Evolutionary conservation across 116 monocot species (phyloP), one percentile per base, ranked within the genome.

Genomic region (Thalassia testudinum): DNA sequence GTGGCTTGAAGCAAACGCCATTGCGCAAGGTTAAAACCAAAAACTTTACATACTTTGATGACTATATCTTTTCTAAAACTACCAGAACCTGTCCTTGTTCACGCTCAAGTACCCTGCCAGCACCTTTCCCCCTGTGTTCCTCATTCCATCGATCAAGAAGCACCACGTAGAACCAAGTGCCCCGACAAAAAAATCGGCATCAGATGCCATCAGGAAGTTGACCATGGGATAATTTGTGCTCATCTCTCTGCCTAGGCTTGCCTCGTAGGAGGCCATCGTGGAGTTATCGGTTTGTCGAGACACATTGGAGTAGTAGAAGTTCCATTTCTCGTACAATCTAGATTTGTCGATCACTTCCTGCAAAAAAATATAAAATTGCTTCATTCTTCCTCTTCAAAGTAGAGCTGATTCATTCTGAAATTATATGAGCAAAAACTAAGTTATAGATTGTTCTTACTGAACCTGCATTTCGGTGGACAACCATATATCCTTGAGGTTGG

Each of bases 151-250:
- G 15, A 90, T 90, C 26, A 90, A 77, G 40, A 65, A 90, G 48
- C 90, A 90, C 90, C 90, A 90, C 5, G 84, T 90, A 14, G 84
- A 90, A 30, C 89, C 89, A 54, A 83, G 56, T n/a, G 89, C 89
- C 52, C 89, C 89, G 24, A 80, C n/a, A 45, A 80, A 90, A 59
- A 78, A 90, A 78, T 90, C 84, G 1, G 89, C 89, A 27, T 90
- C 89, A 7, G 83, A 58, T 17, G 89, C 89, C 84, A 83, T 72
- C 12, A 83, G 45, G 56, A 90, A 90, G 47, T 90, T 90, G 6
- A 80, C 89, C 14, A 90, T 79, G 21, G 89, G 89, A 56, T 90
- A 83, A 53, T 90, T 90, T 16, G 84, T 90, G 59, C 84, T 80
- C 12, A 62, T 74, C 64, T 90, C 74, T 43, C 89, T 70, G 34